Evolutionary conservation across 345 rosid species (phyloP), one percentile per base, ranked within the genome.

Genomic region (Citrus inodora): DNA sequence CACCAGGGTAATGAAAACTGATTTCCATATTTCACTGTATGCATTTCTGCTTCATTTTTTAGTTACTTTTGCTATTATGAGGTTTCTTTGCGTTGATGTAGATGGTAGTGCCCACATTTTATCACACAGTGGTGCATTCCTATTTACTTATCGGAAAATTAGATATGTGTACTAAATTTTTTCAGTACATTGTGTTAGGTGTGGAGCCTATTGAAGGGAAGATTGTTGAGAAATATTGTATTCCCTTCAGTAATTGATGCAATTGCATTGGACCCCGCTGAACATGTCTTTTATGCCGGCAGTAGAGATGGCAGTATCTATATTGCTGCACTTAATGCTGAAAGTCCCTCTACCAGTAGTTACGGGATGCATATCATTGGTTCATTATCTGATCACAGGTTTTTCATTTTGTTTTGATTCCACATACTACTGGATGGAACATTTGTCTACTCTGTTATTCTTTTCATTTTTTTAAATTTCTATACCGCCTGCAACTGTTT

Each of bases 221-320:
- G 58, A 38, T 71, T 91, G 70, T 78, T 91, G 85, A 88, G 87
- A 88, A 94, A 82, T 76, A 72, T 96, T 63, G 70, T 86, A 35
- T 92, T 94, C 84, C 93, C 94, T 78, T 87, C 97, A 70, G 79
- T 84, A 70, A 92, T 96, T 77, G 92, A 92, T 87, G 88, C 94
- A 66, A 80, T 96, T 68, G 90, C 90, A 16, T 78, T 96, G 82
- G 97, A 94, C 79, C 97, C 99, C 81, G 91, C 88, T 25, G 95
- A 92, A 80, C 83, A 83, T 80, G 88, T 91, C 72, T 94, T 96
- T 82, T 92, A 90, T 89, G 99, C 97, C 68, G 99, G 98, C 67
- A 73, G 92, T 60, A 85, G 82, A 80, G 98, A 94, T 84, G 93
- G 99, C 32, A 87, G 86, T 70, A 91, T 94, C 76, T 89, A 94